A percentile compares a stretch with the other conserved stretches of the same genome.
Evolutionary conservation across 2,329 filamentous ascomycete genomes (phyloP).

Genomic region (Colletotrichum lentis): DNA sequence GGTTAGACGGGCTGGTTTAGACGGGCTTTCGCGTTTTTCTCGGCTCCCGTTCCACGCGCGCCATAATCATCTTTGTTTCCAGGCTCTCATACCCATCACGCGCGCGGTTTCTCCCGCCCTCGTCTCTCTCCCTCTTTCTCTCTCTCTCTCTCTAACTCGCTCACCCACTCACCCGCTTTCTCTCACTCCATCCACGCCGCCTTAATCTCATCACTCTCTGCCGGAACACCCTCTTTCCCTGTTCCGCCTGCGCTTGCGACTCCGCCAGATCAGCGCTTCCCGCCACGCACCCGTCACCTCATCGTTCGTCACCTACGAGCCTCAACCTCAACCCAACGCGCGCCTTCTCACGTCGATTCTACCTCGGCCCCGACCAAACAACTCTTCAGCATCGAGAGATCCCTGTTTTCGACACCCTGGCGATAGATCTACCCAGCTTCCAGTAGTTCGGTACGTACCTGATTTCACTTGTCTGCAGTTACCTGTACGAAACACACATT

Average conservation of each 20-base stretch:
- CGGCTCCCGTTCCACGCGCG: constrained; percentile 32
- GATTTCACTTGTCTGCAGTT: constrained; percentile 9
- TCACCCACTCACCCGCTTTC: background rate
- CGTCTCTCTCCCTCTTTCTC: background rate
- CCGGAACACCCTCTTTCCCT: constrained; percentile 4
- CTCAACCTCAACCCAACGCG: constrained; percentile 4
- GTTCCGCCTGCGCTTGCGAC: constrained; percentile 5
- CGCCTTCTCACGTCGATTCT: constrained; percentile 14
- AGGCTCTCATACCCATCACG: constrained; percentile 19
- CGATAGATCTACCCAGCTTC: constrained; percentile 25
- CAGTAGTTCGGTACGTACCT: constrained; percentile 33
- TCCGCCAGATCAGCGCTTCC: constrained; percentile 2
- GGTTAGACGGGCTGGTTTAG: constrained; percentile 54
- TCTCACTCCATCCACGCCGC: constrained; percentile 1
- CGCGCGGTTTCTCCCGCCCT: background rate
- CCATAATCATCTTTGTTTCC: constrained; percentile 36
- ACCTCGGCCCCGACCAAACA: constrained; percentile 4
- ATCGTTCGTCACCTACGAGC: constrained; percentile 8
- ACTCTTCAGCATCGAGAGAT: constrained; percentile 29
- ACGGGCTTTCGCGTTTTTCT: constrained; percentile 41
- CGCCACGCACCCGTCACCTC: background rate
- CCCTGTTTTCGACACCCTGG: constrained; percentile 29
- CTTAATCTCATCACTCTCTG: constrained; percentile 9
- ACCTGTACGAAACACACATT: constrained; percentile 22
- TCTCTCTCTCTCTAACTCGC: background rate